Evolutionary conservation across 768 basidiomycete species (phyloP).

Genomic region (Cystobasidium onofrii): DNA sequence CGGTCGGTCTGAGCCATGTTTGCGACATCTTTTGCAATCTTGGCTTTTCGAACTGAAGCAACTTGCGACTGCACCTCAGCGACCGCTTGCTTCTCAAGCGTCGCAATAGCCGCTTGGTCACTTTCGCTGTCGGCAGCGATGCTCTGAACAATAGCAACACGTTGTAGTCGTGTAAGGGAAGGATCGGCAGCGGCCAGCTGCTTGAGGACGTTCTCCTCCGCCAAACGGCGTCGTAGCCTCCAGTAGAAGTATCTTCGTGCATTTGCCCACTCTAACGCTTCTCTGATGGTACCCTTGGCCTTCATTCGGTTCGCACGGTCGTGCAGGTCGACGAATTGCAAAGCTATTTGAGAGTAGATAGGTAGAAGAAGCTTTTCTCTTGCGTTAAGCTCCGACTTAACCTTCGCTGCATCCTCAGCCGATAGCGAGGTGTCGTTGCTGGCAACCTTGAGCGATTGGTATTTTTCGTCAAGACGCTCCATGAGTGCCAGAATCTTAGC

Average conservation of each 20-base stretch:
- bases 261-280: constrained; percentile 40
- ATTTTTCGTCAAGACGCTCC: constrained; percentile 82
- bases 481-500: constrained; percentile 83
- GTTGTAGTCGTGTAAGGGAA: constrained; percentile 44
- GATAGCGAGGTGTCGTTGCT: constrained; percentile 67
- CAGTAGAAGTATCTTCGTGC: constrained; percentile 47
- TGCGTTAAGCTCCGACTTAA: constrained; percentile 59
- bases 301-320: constrained; percentile 49
- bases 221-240: constrained; percentile 45
- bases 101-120: constrained; percentile 41
- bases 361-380: constrained; percentile 76
- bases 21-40: constrained; percentile 39
- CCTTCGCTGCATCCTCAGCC: constrained; percentile 64
- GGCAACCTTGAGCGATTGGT: constrained; percentile 68
- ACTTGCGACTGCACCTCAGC: constrained; percentile 37
- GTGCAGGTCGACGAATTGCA: constrained; percentile 91
- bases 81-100: constrained; percentile 42
- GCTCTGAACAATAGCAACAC: constrained; percentile 43
- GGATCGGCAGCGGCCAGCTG: constrained; percentile 46
- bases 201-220: constrained; percentile 43
- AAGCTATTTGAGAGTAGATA: constrained; percentile 84
- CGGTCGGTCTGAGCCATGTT: constrained; percentile 41
- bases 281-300: constrained; percentile 43
- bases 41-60: constrained; percentile 36
- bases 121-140: constrained; percentile 40